A percentile compares a stretch with the other conserved stretches of the same genome.
Evolutionary conservation across 2,329 filamentous ascomycete species (phyloP).

Genomic region (Beauveria rudraprayagi): DNA sequence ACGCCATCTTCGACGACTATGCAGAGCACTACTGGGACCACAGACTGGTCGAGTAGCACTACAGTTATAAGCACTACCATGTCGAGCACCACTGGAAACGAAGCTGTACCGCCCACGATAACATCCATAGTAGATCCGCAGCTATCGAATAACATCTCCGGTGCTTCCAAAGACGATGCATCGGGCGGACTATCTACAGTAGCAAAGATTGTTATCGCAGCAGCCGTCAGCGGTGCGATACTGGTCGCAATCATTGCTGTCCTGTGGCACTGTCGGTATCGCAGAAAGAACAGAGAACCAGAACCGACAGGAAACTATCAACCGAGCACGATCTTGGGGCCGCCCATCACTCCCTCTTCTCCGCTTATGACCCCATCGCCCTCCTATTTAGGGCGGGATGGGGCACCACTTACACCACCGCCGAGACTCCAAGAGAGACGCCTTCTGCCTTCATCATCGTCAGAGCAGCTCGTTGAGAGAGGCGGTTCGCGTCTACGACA

Average conservation of each 20-base stretch:
- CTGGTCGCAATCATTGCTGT: conserved; percentile 6
- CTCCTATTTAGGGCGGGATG: conserved; percentile 18
- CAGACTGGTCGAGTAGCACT: not conserved
- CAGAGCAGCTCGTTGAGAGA: not conserved
- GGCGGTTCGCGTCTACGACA: not conserved
- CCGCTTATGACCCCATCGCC: conserved; percentile 30
- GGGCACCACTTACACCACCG: conserved; percentile 34
- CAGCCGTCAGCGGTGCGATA: not conserved
- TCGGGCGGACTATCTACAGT: not conserved
- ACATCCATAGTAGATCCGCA: conserved; percentile 5
- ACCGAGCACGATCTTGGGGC: not conserved
- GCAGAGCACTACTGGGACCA: not conserved
- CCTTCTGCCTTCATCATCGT: conserved; percentile 28
- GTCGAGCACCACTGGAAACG: not conserved
- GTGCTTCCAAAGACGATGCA: not conserved
- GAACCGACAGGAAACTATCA: not conserved
- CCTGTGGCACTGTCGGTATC: conserved; percentile 8
- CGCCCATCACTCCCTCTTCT: conserved; percentile 29
- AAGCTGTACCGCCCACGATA: not conserved
- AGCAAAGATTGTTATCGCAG: not conserved
- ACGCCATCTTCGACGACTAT: not conserved
- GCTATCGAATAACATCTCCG: not conserved
- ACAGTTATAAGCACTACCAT: not conserved
- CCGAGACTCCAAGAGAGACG: conserved; percentile 39
- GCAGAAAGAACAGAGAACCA: not conserved